Percentiles rank a stretch among this genome's conserved stretches.
Conservation (phyloP, 441 rosid species). For the Brassica hybrid region DNA sequence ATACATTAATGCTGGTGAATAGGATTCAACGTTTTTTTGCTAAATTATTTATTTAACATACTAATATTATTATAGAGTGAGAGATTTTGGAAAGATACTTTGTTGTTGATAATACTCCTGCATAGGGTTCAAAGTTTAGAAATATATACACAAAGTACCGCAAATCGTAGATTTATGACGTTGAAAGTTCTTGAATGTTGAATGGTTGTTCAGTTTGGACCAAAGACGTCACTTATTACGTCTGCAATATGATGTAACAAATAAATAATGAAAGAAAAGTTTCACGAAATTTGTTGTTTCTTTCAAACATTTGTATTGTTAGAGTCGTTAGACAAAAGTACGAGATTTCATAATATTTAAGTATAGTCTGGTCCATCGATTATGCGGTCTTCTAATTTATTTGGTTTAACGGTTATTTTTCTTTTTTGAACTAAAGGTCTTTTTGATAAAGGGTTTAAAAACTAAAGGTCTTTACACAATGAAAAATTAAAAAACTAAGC, state of each 20-base stretch:
- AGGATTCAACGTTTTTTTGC: not conserved
- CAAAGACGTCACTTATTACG: constrained; percentile 8
- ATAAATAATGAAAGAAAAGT: not conserved
- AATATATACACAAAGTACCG: constrained; percentile 7
- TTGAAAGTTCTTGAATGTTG: constrained; percentile 5
- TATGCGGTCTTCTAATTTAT: not conserved
- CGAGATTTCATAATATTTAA: not conserved
- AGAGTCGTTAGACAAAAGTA: constrained; percentile 3
- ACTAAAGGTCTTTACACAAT: not conserved
- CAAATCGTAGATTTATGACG: constrained; percentile 2
- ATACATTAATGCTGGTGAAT: not conserved
- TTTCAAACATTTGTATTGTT: not conserved
- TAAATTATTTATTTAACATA: not conserved
- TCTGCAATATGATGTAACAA: constrained; percentile 7
- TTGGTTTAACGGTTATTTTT: not conserved
- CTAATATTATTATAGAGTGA: not conserved
- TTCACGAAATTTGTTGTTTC: constrained; percentile 6
- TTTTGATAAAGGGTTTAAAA: not conserved
- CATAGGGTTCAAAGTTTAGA: not conserved
- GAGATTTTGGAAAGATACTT: constrained; percentile 1
- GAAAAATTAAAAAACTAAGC: not conserved
- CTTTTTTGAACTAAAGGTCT: not conserved
- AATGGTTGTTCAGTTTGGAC: constrained; percentile 8
- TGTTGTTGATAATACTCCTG: not conserved
- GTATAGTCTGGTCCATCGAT: not conserved